Percentiles rank a stretch among this genome's conserved stretches.
Evolutionary conservation across 1,284 basidiomycete species (phyloP).

Genomic region (Coriolopsis trogii): DNA sequence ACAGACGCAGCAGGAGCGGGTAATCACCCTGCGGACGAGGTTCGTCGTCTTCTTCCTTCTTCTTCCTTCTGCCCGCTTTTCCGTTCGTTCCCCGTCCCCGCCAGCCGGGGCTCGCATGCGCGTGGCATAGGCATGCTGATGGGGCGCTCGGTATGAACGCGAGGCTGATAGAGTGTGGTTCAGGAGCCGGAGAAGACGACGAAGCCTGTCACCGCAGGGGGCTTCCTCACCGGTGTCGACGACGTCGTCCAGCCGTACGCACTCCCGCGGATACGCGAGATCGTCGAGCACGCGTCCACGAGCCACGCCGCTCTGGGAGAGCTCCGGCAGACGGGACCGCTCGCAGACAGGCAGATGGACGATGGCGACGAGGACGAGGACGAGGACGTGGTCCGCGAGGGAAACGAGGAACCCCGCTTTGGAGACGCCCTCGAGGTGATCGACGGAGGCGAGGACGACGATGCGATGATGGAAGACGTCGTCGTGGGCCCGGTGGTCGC

Average conservation of each 20-base stretch:
- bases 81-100: not conserved
- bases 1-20: constrained; percentile 3
- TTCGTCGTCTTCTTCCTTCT: constrained; percentile 5
- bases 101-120: too few species aligned
- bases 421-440: constrained; percentile 2
- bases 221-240: constrained; percentile 71
- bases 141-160: not conserved
- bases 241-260: constrained; percentile 72
- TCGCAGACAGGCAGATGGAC: not conserved
- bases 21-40: constrained; percentile 3
- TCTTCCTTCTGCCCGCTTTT: not conserved
- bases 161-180: not conserved
- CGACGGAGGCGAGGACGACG: constrained; percentile 28
- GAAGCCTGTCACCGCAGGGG: constrained; percentile 39
- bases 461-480: constrained; percentile 36
- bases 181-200: constrained; percentile 35
- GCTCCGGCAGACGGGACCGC: constrained; percentile 1
- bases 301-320: constrained; percentile 16
- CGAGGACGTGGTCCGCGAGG: not conserved
- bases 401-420: not conserved
- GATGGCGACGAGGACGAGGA: constrained; percentile 6
- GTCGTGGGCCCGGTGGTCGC: constrained; percentile 8
- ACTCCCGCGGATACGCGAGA: constrained; percentile 59
- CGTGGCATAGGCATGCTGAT: too few species aligned
- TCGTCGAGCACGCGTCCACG: constrained; percentile 25